Conservation (phyloP, 2,329 filamentous ascomycete species). For the Cryphonectria nitschkei region DNA sequence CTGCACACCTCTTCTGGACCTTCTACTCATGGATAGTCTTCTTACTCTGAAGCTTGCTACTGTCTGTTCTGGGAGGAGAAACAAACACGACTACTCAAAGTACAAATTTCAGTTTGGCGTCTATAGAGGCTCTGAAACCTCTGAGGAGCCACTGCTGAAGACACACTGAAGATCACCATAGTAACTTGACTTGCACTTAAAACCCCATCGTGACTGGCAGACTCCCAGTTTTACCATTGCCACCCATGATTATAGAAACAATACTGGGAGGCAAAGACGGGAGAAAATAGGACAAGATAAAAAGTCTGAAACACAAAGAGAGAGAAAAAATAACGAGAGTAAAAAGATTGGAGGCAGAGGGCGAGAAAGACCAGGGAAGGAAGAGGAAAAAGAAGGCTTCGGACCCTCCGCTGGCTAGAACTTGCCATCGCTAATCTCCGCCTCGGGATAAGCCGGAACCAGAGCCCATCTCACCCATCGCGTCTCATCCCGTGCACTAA, state of each 20-base stretch:
- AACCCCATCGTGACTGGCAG: neutral
- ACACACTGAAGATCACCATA: neutral
- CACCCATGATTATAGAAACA: neutral
- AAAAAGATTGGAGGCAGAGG: no score
- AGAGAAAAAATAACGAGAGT: no score
- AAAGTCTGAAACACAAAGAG: neutral
- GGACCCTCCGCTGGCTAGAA: neutral
- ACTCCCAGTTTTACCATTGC: neutral
- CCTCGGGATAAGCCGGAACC: constrained; percentile 18
- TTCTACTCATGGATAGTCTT: neutral
- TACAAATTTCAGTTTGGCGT: neutral
- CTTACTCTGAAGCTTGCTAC: no score
- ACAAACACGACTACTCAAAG: neutral
- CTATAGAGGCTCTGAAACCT: neutral
- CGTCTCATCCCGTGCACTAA: constrained; percentile 6
- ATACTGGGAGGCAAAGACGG: neutral
- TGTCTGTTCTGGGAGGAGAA: no score
- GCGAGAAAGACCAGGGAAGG: neutral
- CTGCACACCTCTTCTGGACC: neutral
- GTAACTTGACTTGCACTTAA: neutral
- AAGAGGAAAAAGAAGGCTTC: neutral
- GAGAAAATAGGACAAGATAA: neutral
- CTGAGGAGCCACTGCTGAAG: neutral
- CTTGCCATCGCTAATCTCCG: constrained; percentile 15
- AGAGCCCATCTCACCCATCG: neutral